phyloP scores from a whole-genome alignment of 306 rosid species.

The apple (Malus domestica) region DNA sequence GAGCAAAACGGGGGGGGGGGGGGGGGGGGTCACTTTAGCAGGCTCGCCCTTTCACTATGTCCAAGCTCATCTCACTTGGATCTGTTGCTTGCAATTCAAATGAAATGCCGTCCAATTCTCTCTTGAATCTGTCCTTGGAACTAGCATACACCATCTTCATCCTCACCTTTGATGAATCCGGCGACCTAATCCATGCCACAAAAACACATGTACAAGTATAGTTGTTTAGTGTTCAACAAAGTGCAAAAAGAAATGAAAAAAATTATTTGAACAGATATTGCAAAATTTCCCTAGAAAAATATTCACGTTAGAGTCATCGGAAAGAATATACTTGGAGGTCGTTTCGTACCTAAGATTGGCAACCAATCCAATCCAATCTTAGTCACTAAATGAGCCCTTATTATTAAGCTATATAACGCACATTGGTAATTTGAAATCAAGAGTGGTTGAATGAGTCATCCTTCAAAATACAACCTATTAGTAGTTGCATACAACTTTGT shows the following conservation, averaged over 20 bases:
- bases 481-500: background rate
- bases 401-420: no score
- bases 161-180: conserved; percentile 73
- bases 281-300: no score
- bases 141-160: conserved; percentile 95
- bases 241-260: background rate
- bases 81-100: conserved; percentile 89
- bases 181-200: conserved; percentile 45
- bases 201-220: background rate
- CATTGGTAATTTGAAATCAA: background rate
- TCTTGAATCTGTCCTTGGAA: conserved; percentile 87
- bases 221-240: background rate
- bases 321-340: no score
- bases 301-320: no score
- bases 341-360: background rate
- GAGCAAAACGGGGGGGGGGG: background rate
- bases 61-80: conserved; percentile 94
- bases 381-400: background rate
- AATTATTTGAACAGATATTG: background rate
- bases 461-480: background rate
- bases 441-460: background rate
- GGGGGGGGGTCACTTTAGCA: conserved; percentile 14
- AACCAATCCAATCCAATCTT: background rate
- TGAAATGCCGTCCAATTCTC: conserved; percentile 81
- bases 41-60: conserved; percentile 65